Base-by-base conservation (phyloP, 2,329 filamentous ascomycete species). In the Alternaria sp. region DNA sequence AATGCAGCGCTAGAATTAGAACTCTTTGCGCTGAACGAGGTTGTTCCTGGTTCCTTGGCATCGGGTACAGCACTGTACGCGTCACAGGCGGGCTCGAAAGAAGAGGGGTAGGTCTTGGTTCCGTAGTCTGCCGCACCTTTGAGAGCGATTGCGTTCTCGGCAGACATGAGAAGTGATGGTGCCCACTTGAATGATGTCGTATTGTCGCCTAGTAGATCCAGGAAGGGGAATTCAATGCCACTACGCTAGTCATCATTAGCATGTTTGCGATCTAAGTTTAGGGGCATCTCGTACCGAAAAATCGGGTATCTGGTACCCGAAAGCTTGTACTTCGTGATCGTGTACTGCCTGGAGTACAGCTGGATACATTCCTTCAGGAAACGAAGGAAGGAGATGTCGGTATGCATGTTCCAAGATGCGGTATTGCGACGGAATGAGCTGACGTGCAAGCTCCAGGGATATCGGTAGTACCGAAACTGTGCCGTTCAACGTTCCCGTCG, bases 221-320 rank as follows among this genome's bases (percentile, higher is more conserved):
- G 60, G 69, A 87, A 88, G 0, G 86, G 86, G 58, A 86, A 87
- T 63, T 84, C 82, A 61, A 86, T 81, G 8, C 82, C 81, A 18
- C 82, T 75, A 38, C 82, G 82, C 85, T 86, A 54, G 5, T 20
- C 11, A 4, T 28, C 28, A 39, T 60, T 57, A 60, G 39, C n/a
- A 32, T 20, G 32, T 22, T 26, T 26, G 30, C 16, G 14, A 16
- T 36, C 9, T 8, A 44, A 12, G 30, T 26, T 22, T 18, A 22
- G 11, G 20, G 4, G 34, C 8, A 9, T 22, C 5, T 32, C 82
- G 67, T 73, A 85, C 83, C 24, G 81, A 78, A 51, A 86, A 86
- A 67, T 86, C 84, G 0, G 80, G 73, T 7, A 84, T 73, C 3
- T 75, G 76, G 51, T 82, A 76, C 18, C 78, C 79, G 26, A 75